These are phyloP conservation scores for Phaeomoniella chlamydospora DNA, from an alignment of 2,329 filamentous ascomycete genomes.

Conservation along the genomic window DNA sequence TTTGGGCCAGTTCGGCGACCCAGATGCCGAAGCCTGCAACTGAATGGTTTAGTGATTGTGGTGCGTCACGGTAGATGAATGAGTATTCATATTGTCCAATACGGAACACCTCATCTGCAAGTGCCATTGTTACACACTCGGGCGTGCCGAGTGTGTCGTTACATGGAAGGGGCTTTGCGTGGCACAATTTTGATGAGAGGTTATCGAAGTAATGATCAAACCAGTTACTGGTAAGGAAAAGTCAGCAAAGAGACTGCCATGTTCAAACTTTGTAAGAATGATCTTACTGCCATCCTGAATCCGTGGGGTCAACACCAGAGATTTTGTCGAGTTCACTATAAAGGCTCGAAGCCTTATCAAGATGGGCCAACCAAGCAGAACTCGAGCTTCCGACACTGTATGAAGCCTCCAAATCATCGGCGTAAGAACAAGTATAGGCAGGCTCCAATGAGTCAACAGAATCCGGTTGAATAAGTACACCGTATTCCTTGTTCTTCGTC, in stretches of 20 bases:
- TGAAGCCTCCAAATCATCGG: conserved; percentile 26
- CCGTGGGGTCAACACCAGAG: conserved; percentile 45
- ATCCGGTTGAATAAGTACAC: conserved; percentile 29
- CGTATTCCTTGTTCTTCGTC: conserved; percentile 11
- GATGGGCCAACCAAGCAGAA: conserved; percentile 47
- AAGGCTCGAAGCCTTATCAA: conserved; percentile 38
- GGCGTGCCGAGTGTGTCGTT: conserved; percentile 33
- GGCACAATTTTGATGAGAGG: conserved; percentile 64
- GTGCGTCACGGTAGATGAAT: conserved; percentile 57
- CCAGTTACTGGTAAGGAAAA: conserved; percentile 6
- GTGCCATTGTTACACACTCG: conserved; percentile 45
- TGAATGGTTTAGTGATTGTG: conserved; percentile 47
- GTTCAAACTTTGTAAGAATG: conserved; percentile 20
- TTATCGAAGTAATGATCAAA: conserved; percentile 82
- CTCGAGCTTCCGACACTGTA: conserved; percentile 32
- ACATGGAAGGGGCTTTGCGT: conserved; percentile 59
- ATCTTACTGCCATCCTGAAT: conserved; percentile 47
- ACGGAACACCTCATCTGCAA: conserved; percentile 58
- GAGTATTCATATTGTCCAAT: conserved; percentile 71
- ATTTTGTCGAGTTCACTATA: conserved; percentile 50
- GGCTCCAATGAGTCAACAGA: conserved; percentile 62
- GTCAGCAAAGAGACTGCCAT: no score
- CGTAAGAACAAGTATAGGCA: conserved; percentile 49
- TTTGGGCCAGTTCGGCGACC: conserved; percentile 54
- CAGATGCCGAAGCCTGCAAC: conserved; percentile 54